A percentile compares a stretch with the other conserved stretches of the same genome.
These are phyloP conservation scores for Podila verticillata DNA, from an alignment of 192 early-diverging fungal species.

Conservation along the genomic window DNA sequence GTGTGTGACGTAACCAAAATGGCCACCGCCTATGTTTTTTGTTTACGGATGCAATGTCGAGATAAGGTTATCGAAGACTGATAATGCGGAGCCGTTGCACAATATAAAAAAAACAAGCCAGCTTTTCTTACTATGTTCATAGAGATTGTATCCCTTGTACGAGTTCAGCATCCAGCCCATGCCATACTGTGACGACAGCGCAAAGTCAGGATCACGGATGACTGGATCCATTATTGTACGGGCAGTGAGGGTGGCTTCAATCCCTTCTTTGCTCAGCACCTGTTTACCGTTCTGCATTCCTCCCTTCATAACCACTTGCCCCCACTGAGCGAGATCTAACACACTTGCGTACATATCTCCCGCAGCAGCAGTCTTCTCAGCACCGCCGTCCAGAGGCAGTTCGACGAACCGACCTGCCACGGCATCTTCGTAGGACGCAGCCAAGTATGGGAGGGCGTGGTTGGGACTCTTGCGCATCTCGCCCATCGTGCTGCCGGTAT, in stretches of 20 bases:
- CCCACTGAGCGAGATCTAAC: slow-evolving; percentile 12
- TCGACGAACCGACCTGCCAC: neutral
- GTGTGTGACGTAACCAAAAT: neutral
- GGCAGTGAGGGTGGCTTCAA: neutral
- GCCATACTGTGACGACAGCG: neutral
- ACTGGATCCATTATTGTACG: neutral
- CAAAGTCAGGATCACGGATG: neutral
- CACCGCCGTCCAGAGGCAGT: neutral
- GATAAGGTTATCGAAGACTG: too few species aligned
- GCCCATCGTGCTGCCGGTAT: neutral
- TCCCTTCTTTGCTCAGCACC: slow-evolving; percentile 2
- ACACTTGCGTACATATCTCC: slow-evolving; percentile 27
- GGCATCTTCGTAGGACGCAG: slow-evolving; percentile 5
- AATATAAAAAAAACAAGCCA: too few species aligned
- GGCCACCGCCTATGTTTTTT: neutral
- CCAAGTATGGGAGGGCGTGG: neutral
- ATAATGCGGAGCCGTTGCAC: too few species aligned
- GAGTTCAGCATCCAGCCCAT: slow-evolving; percentile 20
- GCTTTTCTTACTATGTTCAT: neutral
- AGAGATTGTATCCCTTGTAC: slow-evolving; percentile 7
- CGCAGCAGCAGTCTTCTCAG: neutral
- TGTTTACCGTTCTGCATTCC: slow-evolving; percentile 17
- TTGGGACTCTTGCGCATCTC: slow-evolving; percentile 16
- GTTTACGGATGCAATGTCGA: too few species aligned
- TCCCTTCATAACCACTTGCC: neutral